A percentile compares a stretch with the other conserved stretches of the same genome.
These are phyloP conservation scores for Ailanthus altissimus DNA, from an alignment of 345 rosid genomes.

Conservation along the genomic window DNA sequence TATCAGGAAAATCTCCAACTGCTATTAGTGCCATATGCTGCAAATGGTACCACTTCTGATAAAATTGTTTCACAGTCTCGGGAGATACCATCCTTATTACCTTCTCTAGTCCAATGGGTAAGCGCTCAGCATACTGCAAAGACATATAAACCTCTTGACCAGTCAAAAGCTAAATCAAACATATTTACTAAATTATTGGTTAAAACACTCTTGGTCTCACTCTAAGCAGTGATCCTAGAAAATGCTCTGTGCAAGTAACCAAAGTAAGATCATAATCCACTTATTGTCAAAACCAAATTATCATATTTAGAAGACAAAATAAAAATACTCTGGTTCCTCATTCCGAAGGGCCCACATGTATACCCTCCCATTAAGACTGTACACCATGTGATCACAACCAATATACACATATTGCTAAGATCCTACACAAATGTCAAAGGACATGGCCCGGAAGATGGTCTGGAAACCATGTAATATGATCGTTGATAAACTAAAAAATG, in stretches of 20 bases:
- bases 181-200: not conserved
- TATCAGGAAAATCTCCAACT: slow-evolving; percentile 89
- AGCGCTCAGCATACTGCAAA: slow-evolving; percentile 88
- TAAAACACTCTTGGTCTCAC: not conserved
- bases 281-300: not conserved
- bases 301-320: slow-evolving; percentile 8
- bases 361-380: not conserved
- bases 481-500: not conserved
- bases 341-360: not conserved
- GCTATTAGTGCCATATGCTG: slow-evolving; percentile 90
- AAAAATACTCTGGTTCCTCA: not conserved
- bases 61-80: slow-evolving; percentile 70
- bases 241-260: slow-evolving; percentile 5
- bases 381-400: slow-evolving; percentile 10
- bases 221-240: slow-evolving; percentile 4
- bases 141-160: not conserved
- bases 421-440: not conserved
- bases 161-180: slow-evolving; percentile 7
- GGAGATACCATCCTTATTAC: slow-evolving; percentile 81
- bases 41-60: slow-evolving; percentile 80
- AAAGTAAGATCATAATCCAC: slow-evolving; percentile 1
- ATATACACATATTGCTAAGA: not conserved
- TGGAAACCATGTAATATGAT: not conserved
- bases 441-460: not conserved
- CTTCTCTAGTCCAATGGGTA: slow-evolving; percentile 89